phyloP scores from a whole-genome alignment of 78 protist genomes.

The Acrasis kona region DNA sequence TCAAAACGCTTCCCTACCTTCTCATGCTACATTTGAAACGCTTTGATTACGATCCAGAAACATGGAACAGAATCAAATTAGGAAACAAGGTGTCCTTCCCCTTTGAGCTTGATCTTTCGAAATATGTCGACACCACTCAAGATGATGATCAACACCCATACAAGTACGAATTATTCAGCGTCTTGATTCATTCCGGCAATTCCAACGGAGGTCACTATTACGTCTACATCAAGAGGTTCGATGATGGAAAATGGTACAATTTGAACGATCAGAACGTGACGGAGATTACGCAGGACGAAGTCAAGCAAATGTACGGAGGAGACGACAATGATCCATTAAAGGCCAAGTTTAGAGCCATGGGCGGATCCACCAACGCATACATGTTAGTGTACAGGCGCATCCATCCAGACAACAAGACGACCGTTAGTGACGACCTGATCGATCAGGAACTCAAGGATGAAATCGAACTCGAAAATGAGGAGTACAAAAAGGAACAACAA shows the following conservation, averaged over 20 bases:
- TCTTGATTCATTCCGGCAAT: constrained; percentile 92
- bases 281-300: constrained; percentile 21
- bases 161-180: constrained; percentile 44
- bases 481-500: background rate
- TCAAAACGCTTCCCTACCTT: constrained; percentile 42
- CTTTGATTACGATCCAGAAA: constrained; percentile 79
- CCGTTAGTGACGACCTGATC: background rate
- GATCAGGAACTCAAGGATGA: background rate
- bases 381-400: constrained; percentile 81
- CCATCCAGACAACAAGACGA: background rate
- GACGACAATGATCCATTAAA: background rate
- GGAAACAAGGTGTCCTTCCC: background rate
- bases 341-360: background rate
- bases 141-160: no score
- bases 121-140: background rate
- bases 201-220: constrained; percentile 93
- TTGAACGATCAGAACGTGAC: constrained; percentile 51
- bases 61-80: background rate
- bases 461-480: background rate
- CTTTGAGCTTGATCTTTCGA: background rate
- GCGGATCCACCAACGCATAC: constrained; percentile 52
- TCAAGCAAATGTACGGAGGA: constrained; percentile 33
- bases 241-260: constrained; percentile 33
- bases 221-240: constrained; percentile 62
- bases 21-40: constrained; percentile 89